Evolutionary conservation across 495 filamentous ascomycete genomes (phyloP), one percentile per base, ranked within the genome.

Genomic region (Penicillium canescens): DNA sequence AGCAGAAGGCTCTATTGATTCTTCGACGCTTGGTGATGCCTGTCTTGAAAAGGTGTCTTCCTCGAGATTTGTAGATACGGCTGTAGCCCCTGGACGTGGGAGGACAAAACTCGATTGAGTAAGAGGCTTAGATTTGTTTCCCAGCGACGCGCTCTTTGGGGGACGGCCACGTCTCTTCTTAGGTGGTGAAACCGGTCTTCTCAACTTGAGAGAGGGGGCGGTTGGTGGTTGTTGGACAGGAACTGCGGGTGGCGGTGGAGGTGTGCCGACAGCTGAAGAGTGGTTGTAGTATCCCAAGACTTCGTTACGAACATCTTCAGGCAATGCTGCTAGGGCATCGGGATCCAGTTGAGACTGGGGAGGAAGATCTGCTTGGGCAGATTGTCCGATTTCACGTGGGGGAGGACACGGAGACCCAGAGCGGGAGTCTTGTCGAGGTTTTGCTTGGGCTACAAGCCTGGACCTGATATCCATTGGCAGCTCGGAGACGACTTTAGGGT

Each of bases 221-320:
- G 49, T 79, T 36, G 49, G 66, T 61, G 43, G 79, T 1, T 83
- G 85, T 9, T 85, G 85, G 23, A 45, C 38, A 78, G 83, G 23
- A 42, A 45, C 53, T 37, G 54, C 43, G 21, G 64, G 57, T 9
- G 69, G 55, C 24, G 66, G 54, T 52, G 60, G 7, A 36, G 64
- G 9, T 26, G 24, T 38, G 23, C 50, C 13, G 18, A 41, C 16
- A 18, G 41, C 16, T 12, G 60, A 35, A 10, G 58, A 50, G 8
- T 57, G 62, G 0, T 65, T 63, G 65, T 96, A 94, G 45, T 85
- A 86, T 4, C 79, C 82, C 6, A 93, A 71, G 8, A 96, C 75
- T 63, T 96, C 92, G 16, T 86, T 83, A 52, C 91, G 86, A 57
- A 97, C 82, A 53, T 94, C 90, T 39, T 87, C 86, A 1, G 92